These are phyloP conservation scores for Microbotryomycetes sp. DNA, from an alignment of 1,284 basidiomycete species.

Conservation along the genomic window DNA sequence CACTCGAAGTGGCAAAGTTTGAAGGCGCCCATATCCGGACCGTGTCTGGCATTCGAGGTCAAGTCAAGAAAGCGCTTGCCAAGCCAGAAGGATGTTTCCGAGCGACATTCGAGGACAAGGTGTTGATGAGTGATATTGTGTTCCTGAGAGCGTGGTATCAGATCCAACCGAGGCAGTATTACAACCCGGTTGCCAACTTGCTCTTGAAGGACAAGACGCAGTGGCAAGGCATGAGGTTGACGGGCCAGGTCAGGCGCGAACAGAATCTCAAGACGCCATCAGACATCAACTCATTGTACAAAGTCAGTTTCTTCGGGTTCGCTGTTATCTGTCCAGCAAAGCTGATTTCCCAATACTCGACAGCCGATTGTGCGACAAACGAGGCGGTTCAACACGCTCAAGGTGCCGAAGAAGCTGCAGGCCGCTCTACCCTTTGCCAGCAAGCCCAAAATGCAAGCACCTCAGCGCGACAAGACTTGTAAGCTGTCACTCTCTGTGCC, in stretches of 20 bases:
- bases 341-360: background rate
- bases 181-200: constrained; percentile 92
- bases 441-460: constrained; percentile 77
- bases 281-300: constrained; percentile 81
- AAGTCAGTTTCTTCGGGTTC: constrained; percentile 42
- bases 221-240: constrained; percentile 92
- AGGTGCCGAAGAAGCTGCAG: constrained; percentile 81
- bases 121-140: constrained; percentile 90
- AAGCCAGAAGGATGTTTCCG: constrained; percentile 94
- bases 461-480: constrained; percentile 61
- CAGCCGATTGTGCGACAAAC: constrained; percentile 63
- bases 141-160: constrained; percentile 97
- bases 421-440: constrained; percentile 82
- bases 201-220: constrained; percentile 65
- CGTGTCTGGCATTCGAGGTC: constrained; percentile 90
- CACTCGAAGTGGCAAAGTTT: constrained; percentile 94
- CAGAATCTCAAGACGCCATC: constrained; percentile 75
- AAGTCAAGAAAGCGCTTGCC: constrained; percentile 88
- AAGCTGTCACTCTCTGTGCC: constrained; percentile 13
- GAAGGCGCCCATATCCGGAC: constrained; percentile 94
- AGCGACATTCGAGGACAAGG: constrained; percentile 97
- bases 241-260: constrained; percentile 81
- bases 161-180: constrained; percentile 87
- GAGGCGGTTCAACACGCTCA: constrained; percentile 85
- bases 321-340: background rate